Evolutionary conservation across 352 stramenopile genomes (phyloP), one percentile per base, ranked within the genome.

Genomic region (Globisporangium sylvaticum): DNA sequence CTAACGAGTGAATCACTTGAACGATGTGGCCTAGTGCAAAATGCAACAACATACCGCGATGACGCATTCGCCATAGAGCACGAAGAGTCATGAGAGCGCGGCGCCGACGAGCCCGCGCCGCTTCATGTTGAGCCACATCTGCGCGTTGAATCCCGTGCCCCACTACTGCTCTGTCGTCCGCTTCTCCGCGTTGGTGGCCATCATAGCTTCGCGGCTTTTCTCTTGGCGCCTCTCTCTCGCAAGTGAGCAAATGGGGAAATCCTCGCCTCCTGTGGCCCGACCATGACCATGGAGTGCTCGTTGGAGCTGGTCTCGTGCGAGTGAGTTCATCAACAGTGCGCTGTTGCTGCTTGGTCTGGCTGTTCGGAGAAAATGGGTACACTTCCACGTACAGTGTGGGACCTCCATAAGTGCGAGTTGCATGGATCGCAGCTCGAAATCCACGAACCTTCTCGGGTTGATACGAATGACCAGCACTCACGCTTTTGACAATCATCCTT

Each of bases 71-170:
- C 88, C 89, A 73, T 95, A 98, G 14, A 92, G 76, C 60, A 98
- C 76, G 58, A 98, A 83, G 39, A 91, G 82, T 86, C 90, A 97
- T 3, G 92, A 97, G 54, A 98, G 77, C 44, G 77, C 70, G 22
- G 91, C 91, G 68, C 91, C 97, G 48, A 98, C 86, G 39, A 97
- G 62, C 0, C 94, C 94, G 70, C 92, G 97, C 9, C 83, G 83
- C 67, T 98, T 92, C 37, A 69, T 82, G 72, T 98, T 98, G 68
- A 87, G 92, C 91, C 93, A 98, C 15, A 92, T 67, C 31, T 79
- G 84, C 64, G 85, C 79, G 56, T 88, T 77, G 73, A 94, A 96
- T 65, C 85, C 78, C 31, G 85, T 95, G 64, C 87, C 87, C 55
- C 82, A 94, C 46, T 71, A 58, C 29, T 75, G 62, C 34, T 82